Evolutionary conservation across 2,329 filamentous ascomycete species (phyloP), one percentile per base, ranked within the genome.

Genomic region (Trichoderma atroviride): DNA sequence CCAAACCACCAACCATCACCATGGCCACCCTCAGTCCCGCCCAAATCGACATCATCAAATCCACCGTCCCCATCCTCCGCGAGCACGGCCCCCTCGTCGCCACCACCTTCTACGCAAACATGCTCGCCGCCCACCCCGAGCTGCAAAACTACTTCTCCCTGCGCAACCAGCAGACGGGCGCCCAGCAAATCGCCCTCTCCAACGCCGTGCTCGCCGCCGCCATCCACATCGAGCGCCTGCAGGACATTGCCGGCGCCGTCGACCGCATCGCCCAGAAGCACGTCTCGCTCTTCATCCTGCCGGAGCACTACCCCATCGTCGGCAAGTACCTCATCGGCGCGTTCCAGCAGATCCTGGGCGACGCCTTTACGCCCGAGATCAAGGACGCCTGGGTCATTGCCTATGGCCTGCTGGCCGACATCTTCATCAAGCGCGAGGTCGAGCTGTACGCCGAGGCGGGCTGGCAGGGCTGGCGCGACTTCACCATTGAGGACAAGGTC

Each of bases 241-340:
- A 83, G 60, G 86, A 82, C 19, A 83, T 94, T 2, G 78, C 78
- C 14, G 83, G 86, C 31, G 81, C 81, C 47, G 82, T 87, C 13
- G 89, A 92, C 78, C 86, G 89, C 74, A 93, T 94, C 72, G 90
- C 89, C 70, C 88, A 93, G 76, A 94, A 93, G 81, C 92, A 94
- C 76, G 90, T 85, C 29, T 91, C 87, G 2, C 84, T 94, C 29
- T 88, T 87, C 76, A 86, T 94, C 75, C 81, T 83, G 71, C 85
- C 91, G 0, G 89, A 89, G 35, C 88, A 93, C 68, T 94, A 94
- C 77, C 79, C 83, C 63, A 85, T 93, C 35, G 92, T 94, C 3
- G 92, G 90, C 52, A 84, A 87, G 72, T 85, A 89, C 76, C 84
- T 94, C 1, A 83, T 94, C 22, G 85, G 84, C 58, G 89, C 91